Conservation (phyloP, 106 monocot species). For the Dendrobium officinale region DNA sequence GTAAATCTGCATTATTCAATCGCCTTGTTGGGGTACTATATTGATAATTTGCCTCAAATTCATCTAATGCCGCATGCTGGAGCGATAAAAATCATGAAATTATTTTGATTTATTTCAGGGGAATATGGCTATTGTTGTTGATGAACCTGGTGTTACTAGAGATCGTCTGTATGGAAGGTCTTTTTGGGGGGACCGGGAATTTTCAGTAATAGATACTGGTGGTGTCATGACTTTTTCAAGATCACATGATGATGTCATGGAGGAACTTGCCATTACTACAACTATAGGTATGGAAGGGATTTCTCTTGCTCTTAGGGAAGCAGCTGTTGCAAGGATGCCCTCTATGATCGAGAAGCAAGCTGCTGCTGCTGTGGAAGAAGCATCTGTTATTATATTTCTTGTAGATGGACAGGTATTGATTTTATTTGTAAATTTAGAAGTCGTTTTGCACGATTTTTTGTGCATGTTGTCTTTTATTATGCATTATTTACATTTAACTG, state of each 20-base stretch:
- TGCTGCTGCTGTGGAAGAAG: constrained; percentile 82
- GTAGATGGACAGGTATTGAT: constrained; percentile 87
- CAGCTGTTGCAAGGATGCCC: constrained; percentile 92
- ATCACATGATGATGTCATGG: constrained; percentile 78
- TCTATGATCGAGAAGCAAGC: constrained; percentile 99
- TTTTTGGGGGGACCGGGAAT: constrained; percentile 75
- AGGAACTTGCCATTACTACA: constrained; percentile 82
- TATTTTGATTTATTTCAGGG: constrained; percentile 34
- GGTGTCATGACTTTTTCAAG: constrained; percentile 89
- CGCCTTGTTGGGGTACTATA: constrained; percentile 87
- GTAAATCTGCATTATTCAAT: constrained; percentile 98
- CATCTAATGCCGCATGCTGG: not conserved
- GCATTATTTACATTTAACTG: not conserved
- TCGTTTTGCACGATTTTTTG: not conserved
- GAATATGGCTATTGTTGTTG: constrained; percentile 94
- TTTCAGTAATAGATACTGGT: constrained; percentile 91
- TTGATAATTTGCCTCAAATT: not conserved
- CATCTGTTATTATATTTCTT: constrained; percentile 81
- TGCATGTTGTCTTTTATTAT: not conserved
- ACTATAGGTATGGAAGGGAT: constrained; percentile 96
- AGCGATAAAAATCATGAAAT: not conserved
- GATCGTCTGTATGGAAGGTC: constrained; percentile 91
- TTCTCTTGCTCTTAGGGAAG: constrained; percentile 74
- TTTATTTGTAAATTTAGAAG: not conserved
- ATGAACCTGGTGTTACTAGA: constrained; percentile 98